Evolutionary conservation across 2,329 filamentous ascomycete genomes (phyloP).

Genomic region (Lasiodiplodia hormozganensis): DNA sequence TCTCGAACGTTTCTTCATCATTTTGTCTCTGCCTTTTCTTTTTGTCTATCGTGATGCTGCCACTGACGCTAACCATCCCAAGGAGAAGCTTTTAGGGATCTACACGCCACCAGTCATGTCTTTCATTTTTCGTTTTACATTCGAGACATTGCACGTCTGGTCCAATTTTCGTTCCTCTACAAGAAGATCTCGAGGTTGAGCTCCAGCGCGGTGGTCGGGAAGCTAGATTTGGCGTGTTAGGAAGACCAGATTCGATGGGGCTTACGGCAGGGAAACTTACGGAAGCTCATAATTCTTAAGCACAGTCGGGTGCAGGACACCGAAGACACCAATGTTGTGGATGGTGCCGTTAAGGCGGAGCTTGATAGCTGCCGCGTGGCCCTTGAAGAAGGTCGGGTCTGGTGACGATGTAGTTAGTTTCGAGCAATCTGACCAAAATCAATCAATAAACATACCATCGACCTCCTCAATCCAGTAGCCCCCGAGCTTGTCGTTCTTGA

Average conservation of each 20-base stretch:
- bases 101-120: conserved; percentile 2
- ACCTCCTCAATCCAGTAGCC: conserved; percentile 96
- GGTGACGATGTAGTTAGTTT: conserved; percentile 6
- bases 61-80: neutral
- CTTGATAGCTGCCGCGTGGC: conserved; percentile 86
- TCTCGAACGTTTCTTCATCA: conserved; percentile 12
- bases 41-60: conserved; percentile 18
- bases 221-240: conserved; percentile 56
- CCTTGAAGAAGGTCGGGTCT: conserved; percentile 89
- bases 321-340: conserved; percentile 83
- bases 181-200: conserved; percentile 94
- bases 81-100: neutral
- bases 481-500: conserved; percentile 64
- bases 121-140: neutral
- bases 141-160: neutral
- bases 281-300: conserved; percentile 92
- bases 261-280: conserved; percentile 53
- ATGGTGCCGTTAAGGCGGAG: conserved; percentile 77
- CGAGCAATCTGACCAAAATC: neutral
- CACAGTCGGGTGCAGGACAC: conserved; percentile 91
- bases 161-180: conserved; percentile 48
- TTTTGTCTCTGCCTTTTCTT: conserved; percentile 5
- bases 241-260: neutral
- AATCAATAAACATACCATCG: conserved; percentile 63
- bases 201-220: conserved; percentile 92